Evolutionary conservation across 768 basidiomycete species (phyloP).

Genomic region (Mycena haematopus): DNA sequence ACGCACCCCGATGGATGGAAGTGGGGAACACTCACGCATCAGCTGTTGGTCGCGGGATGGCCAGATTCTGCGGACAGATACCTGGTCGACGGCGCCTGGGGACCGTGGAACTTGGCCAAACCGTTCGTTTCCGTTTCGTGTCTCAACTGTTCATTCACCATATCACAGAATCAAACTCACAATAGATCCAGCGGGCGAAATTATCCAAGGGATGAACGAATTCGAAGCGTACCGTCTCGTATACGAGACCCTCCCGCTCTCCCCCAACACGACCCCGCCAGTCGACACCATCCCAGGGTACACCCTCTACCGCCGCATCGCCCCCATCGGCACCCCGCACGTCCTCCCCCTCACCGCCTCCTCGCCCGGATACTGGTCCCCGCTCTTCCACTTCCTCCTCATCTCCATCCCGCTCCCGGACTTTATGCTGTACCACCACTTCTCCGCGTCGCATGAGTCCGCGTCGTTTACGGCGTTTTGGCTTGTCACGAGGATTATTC

Average conservation of each 20-base stretch:
- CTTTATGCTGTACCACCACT: slow-evolving; percentile 28
- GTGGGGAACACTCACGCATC: slow-evolving; percentile 29
- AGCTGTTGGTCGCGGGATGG: slow-evolving; percentile 27
- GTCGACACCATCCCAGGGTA: slow-evolving; percentile 27
- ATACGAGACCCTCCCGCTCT: slow-evolving; percentile 23
- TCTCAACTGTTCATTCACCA: not conserved
- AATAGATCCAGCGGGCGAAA: slow-evolving; percentile 22
- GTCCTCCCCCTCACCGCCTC: slow-evolving; percentile 22
- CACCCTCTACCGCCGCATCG: slow-evolving; percentile 27
- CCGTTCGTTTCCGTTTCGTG: slow-evolving; percentile 13
- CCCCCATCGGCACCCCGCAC: slow-evolving; percentile 25
- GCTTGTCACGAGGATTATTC: slow-evolving; percentile 26
- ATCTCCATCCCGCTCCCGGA: slow-evolving; percentile 17
- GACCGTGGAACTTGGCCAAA: slow-evolving; percentile 23
- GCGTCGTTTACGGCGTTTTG: slow-evolving; percentile 29
- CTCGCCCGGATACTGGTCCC: slow-evolving; percentile 30
- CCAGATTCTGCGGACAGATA: slow-evolving; percentile 19
- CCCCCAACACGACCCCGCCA: slow-evolving; percentile 12
- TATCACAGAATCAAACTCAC: slow-evolving; percentile 26
- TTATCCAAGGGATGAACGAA: slow-evolving; percentile 25
- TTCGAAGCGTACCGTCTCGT: slow-evolving; percentile 27
- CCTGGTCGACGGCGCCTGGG: slow-evolving; percentile 27
- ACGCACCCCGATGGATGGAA: slow-evolving; percentile 29
- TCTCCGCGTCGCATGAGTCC: slow-evolving; percentile 25
- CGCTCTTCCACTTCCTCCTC: slow-evolving; percentile 29